These are phyloP conservation scores for Pyricularia pennisetigena DNA, from an alignment of 2,329 filamentous ascomycete species.

Conservation along the genomic window DNA sequence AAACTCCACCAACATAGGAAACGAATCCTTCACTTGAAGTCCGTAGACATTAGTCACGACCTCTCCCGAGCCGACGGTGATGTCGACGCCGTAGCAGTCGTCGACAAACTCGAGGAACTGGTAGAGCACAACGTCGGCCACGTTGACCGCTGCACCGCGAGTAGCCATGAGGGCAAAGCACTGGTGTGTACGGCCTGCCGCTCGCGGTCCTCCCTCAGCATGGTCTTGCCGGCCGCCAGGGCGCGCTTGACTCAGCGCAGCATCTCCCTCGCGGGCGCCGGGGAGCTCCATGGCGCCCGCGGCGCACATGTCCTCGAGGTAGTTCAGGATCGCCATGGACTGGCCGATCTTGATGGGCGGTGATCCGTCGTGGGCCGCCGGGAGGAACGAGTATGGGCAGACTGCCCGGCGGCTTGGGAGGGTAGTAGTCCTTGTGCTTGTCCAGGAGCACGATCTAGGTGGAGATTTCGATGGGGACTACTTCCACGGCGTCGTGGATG, in stretches of 20 bases:
- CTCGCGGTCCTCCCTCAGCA: not conserved
- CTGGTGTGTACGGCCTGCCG: not conserved
- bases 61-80: slow-evolving; percentile 12
- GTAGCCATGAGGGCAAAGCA: not conserved
- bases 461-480: too few species aligned
- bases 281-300: not conserved
- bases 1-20: slow-evolving; percentile 29
- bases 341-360: not conserved
- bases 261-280: not conserved
- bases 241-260: not conserved
- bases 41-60: slow-evolving; percentile 31
- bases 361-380: too few species aligned
- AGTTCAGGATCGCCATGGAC: not conserved
- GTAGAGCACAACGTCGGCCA: not conserved
- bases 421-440: too few species aligned
- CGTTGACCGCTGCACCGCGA: not conserved
- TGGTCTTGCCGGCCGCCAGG: not conserved
- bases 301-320: not conserved
- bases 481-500: not conserved
- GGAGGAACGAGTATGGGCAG: too few species aligned
- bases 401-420: too few species aligned
- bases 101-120: not conserved
- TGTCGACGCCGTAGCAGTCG: slow-evolving; percentile 1
- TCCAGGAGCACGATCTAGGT: too few species aligned
- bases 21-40: slow-evolving; percentile 29